Evolutionary conservation across 345 rosid genomes (phyloP).

Genomic region (Hibiscus trionum): DNA sequence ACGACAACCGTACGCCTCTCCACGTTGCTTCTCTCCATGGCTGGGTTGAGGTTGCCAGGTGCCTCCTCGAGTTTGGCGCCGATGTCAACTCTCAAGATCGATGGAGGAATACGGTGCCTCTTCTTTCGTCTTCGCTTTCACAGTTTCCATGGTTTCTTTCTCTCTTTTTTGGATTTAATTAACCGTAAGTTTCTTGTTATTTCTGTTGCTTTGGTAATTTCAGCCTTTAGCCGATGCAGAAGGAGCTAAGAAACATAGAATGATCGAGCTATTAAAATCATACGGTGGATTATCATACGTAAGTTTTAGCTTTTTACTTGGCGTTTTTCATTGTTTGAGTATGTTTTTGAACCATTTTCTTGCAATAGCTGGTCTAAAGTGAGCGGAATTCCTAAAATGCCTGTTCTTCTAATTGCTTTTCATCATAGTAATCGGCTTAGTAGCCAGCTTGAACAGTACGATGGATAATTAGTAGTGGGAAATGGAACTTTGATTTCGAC

Average conservation of each 20-base stretch:
- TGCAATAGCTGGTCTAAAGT: not conserved
- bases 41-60: slow-evolving; percentile 81
- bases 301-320: slow-evolving; percentile 27
- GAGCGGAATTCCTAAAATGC: not conserved
- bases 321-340: not conserved
- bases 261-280: slow-evolving; percentile 74
- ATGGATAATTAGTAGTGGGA: not conserved
- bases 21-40: slow-evolving; percentile 98
- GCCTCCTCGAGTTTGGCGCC: slow-evolving; percentile 80
- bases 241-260: slow-evolving; percentile 76
- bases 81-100: slow-evolving; percentile 99
- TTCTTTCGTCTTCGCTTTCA: not conserved
- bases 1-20: slow-evolving; percentile 84
- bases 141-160: not conserved
- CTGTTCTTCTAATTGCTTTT: not conserved
- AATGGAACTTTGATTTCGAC: not conserved
- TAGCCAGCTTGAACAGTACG: not conserved
- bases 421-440: not conserved
- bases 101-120: slow-evolving; percentile 91
- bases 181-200: not conserved
- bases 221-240: slow-evolving; percentile 99
- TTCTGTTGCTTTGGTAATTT: slow-evolving; percentile 5
- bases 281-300: slow-evolving; percentile 87
- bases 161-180: not conserved
- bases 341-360: not conserved